phyloP scores from a whole-genome alignment of 768 basidiomycete genomes.

The Podaxis sp. region DNA sequence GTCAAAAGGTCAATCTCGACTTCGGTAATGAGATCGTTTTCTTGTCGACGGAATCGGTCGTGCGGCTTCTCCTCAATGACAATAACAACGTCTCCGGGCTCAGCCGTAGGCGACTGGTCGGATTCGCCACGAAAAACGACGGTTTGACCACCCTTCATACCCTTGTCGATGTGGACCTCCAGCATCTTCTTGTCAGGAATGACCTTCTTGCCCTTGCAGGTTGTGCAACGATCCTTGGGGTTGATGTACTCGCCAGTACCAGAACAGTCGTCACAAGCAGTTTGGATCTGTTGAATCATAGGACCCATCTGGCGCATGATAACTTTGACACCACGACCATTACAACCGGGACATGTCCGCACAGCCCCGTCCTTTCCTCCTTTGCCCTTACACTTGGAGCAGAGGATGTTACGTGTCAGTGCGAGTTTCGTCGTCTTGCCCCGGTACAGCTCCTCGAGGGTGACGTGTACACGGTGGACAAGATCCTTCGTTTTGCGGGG shows the following conservation, averaged over 20 bases:
- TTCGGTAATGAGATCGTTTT: conserved; percentile 83
- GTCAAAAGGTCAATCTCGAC: conserved; percentile 93
- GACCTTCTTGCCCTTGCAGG: conserved; percentile 95
- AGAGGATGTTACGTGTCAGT: conserved; percentile 92
- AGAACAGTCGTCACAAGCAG: conserved; percentile 88
- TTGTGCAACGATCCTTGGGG: conserved; percentile 85
- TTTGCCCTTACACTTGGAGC: conserved; percentile 90
- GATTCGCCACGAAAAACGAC: conserved; percentile 89
- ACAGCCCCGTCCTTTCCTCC: conserved; percentile 98
- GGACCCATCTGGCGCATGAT: conserved; percentile 97
- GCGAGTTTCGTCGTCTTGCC: conserved; percentile 99
- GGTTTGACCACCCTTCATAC: conserved; percentile 93
- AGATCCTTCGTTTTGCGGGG: conserved; percentile 97
- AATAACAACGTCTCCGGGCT: conserved; percentile 93
- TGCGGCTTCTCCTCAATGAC: conserved; percentile 93
- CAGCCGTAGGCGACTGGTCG: conserved; percentile 85
- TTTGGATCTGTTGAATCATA: conserved; percentile 99
- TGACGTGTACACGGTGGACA: conserved; percentile 92
- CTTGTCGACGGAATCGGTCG: conserved; percentile 84
- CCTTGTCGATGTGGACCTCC: conserved; percentile 98
- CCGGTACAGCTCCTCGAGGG: conserved; percentile 98
- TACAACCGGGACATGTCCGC: conserved; percentile 71
- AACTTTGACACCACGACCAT: conserved; percentile 88
- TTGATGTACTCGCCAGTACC: conserved; percentile 97
- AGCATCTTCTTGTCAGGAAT: conserved; percentile 93